phyloP scores from a whole-genome alignment of 2,329 filamentous ascomycete genomes.

The Fusarium secorum region DNA sequence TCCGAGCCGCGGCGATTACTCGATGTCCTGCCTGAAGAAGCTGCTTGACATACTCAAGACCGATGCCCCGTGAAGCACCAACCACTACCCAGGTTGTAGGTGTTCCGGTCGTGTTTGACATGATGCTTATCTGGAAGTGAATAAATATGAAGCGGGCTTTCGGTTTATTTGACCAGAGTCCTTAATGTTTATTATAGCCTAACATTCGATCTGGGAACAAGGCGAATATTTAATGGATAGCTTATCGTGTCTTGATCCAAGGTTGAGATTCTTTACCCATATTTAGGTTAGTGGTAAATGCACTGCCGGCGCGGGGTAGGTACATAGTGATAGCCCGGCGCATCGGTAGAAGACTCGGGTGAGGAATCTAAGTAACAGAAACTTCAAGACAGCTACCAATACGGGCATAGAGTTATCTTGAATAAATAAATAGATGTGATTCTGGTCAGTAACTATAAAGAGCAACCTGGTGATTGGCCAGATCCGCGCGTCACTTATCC shows the following conservation, averaged over 20 bases:
- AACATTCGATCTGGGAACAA: rapidly evolving
- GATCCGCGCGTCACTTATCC: rapidly evolving
- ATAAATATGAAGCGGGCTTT: no score
- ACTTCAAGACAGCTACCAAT: background rate
- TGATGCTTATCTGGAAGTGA: rapidly evolving
- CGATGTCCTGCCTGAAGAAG: background rate
- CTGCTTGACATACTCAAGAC: background rate
- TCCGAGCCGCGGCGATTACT: rapidly evolving
- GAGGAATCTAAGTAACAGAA: rapidly evolving
- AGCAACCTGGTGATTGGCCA: background rate
- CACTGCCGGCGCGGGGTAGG: background rate
- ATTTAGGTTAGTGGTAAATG: background rate
- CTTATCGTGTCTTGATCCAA: rapidly evolving
- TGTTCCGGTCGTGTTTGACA: background rate
- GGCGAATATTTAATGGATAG: background rate
- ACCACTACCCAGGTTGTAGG: background rate
- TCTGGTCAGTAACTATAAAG: rapidly evolving
- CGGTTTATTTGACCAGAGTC: no score
- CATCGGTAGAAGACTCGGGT: background rate
- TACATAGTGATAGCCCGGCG: rapidly evolving
- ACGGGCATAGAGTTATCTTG: background rate
- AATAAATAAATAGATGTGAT: rapidly evolving
- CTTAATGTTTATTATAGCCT: rapidly evolving
- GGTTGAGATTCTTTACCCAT: background rate
- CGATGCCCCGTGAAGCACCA: background rate